These are phyloP conservation scores for Turritis glabra DNA, from an alignment of 345 rosid genomes.

Conservation along the genomic window DNA sequence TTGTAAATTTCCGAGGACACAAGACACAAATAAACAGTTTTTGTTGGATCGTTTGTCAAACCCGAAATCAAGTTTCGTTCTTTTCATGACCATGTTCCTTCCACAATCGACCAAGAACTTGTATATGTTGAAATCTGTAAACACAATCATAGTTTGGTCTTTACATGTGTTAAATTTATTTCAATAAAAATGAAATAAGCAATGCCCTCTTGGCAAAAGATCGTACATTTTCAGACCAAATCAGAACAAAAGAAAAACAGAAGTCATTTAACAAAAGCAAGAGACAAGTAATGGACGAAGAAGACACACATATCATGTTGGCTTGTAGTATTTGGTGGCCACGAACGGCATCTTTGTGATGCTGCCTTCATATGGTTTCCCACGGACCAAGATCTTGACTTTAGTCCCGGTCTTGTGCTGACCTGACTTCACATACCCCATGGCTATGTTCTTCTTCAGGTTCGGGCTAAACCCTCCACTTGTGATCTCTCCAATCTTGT, in stretches of 20 bases:
- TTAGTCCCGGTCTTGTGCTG: slow-evolving; percentile 81
- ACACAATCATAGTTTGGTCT: slow-evolving; percentile 13
- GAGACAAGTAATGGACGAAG: slow-evolving; percentile 19
- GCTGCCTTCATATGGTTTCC: slow-evolving; percentile 79
- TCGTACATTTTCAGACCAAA: slow-evolving; percentile 31
- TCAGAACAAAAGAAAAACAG: slow-evolving; percentile 13
- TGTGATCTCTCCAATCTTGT: slow-evolving; percentile 83
- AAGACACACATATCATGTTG: slow-evolving; percentile 43
- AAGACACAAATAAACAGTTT: no score
- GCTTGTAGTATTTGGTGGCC: slow-evolving; percentile 85
- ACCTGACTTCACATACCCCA: slow-evolving; percentile 98
- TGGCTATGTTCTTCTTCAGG: slow-evolving; percentile 94
- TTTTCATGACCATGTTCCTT: no score
- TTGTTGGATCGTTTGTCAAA: background rate
- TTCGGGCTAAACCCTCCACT: slow-evolving; percentile 98
- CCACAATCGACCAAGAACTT: background rate
- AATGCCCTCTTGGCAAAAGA: slow-evolving; percentile 28
- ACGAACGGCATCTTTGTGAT: slow-evolving; percentile 89
- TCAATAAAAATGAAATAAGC: slow-evolving; percentile 20
- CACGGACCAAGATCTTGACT: slow-evolving; percentile 76
- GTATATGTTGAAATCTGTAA: background rate
- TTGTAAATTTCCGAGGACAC: no score
- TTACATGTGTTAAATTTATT: slow-evolving; percentile 25
- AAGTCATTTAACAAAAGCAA: slow-evolving; percentile 29
- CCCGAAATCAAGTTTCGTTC: no score